Conservation (phyloP, 495 filamentous ascomycete genomes). For the Staphylotrichum tortipilum region DNA sequence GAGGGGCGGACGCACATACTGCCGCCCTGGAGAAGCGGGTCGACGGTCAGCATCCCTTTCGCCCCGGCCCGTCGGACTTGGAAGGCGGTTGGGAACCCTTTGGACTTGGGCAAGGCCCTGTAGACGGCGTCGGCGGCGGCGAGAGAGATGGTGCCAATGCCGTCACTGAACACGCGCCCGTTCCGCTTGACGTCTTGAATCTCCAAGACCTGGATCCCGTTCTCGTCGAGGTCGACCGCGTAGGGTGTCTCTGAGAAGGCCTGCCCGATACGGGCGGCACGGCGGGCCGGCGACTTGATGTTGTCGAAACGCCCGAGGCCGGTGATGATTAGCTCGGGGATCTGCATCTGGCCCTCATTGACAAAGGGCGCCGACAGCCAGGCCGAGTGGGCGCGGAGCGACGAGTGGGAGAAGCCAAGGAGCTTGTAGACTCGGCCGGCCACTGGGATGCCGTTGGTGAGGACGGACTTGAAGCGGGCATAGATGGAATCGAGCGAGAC, state of each 20-base stretch:
- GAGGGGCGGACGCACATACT: conserved; percentile 51
- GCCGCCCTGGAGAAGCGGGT: conserved; percentile 46
- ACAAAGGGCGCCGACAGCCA: conserved; percentile 71
- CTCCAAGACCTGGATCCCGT: conserved; percentile 22
- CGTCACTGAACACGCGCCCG: conserved; percentile 64
- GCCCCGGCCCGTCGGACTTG: conserved; percentile 65
- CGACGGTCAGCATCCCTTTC: conserved; percentile 67
- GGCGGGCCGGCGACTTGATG: conserved; percentile 61
- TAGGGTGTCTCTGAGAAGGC: conserved; percentile 70
- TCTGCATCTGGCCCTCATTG: conserved; percentile 33
- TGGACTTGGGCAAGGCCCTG: conserved; percentile 32
- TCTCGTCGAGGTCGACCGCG: conserved; percentile 32
- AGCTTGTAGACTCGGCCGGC: conserved; percentile 58
- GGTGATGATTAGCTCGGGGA: conserved; percentile 46
- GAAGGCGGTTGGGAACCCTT: conserved; percentile 49
- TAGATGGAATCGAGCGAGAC: conserved; percentile 48
- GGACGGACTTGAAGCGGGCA: conserved; percentile 49
- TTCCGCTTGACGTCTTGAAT: conserved; percentile 38
- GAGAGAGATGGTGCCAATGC: conserved; percentile 62
- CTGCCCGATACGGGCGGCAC: conserved; percentile 76
- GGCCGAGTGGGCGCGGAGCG: conserved; percentile 55
- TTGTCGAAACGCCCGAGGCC: conserved; percentile 55
- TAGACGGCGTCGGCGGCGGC: conserved; percentile 47
- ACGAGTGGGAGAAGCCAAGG: conserved; percentile 76
- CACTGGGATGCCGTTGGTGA: conserved; percentile 50